phyloP scores from a whole-genome alignment of 306 rosid species.

The Pyrus communis region DNA sequence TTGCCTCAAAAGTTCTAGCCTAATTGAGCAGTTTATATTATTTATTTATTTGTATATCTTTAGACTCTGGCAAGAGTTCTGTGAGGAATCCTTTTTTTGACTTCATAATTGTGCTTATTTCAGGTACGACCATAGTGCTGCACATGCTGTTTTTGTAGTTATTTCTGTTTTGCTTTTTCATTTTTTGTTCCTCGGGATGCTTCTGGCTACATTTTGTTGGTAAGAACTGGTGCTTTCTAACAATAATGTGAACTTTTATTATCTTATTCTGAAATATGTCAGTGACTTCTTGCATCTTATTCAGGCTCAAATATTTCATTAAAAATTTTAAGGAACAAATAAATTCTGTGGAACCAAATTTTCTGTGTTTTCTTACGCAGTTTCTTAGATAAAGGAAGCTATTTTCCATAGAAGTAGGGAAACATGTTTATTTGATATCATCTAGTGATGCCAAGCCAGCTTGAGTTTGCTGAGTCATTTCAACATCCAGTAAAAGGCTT shows the following conservation, averaged over 20 bases:
- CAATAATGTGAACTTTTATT: background rate
- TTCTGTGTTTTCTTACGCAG: background rate
- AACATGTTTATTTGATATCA: background rate
- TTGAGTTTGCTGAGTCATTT: background rate
- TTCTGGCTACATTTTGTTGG: conserved; percentile 92
- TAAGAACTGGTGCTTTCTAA: conserved; percentile 33
- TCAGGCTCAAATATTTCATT: background rate
- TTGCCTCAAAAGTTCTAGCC: background rate
- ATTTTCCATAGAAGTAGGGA: background rate
- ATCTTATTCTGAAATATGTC: background rate
- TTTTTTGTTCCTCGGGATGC: conserved; percentile 65
- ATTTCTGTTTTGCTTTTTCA: conserved; percentile 81
- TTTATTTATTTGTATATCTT: background rate
- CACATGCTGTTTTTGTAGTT: conserved; percentile 80
- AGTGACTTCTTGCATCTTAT: background rate
- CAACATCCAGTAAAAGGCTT: background rate
- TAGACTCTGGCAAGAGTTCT: background rate
- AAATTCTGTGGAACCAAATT: background rate
- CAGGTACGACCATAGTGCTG: conserved; percentile 93
- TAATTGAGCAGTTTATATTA: background rate
- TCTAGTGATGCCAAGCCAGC: background rate
- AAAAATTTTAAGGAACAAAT: background rate
- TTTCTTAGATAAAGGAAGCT: background rate
- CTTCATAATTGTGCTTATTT: conserved; percentile 23
- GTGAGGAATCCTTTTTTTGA: conserved; percentile 6